Percentiles rank a stretch among this genome's conserved stretches.
These are phyloP conservation scores for Hysterangium stoloniferum DNA, from an alignment of 768 basidiomycete species.

Conservation along the genomic window DNA sequence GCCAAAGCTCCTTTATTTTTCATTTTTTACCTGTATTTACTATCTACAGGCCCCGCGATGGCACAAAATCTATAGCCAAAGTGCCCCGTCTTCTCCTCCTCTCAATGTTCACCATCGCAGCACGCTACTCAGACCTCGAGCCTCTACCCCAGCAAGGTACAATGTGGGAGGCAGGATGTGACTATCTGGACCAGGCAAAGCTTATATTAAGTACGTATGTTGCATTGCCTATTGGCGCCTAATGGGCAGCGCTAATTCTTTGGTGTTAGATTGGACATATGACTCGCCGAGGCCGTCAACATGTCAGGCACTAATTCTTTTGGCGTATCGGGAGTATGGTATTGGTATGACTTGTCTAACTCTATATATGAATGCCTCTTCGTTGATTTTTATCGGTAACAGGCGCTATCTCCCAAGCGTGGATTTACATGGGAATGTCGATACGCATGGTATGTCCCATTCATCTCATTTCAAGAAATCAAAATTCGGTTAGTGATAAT, in stretches of 20 bases:
- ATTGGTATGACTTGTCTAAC: constrained; percentile 34
- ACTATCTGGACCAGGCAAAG: constrained; percentile 62
- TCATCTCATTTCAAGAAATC: not conserved
- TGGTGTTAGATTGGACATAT: constrained; percentile 42
- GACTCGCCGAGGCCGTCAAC: constrained; percentile 67
- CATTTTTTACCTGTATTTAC: not conserved
- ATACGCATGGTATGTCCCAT: constrained; percentile 54
- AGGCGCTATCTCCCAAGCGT: constrained; percentile 78
- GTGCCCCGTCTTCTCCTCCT: constrained; percentile 64
- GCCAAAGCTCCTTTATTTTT: not conserved
- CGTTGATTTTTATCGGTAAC: not conserved
- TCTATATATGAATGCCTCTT: not conserved
- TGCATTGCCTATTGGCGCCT: not conserved
- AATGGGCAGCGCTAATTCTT: not conserved
- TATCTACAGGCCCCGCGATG: not conserved
- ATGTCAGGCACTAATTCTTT: constrained; percentile 69
- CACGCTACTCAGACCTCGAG: constrained; percentile 54
- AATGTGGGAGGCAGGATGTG: constrained; percentile 83
- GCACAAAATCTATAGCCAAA: not conserved
- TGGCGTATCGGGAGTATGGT: constrained; percentile 81
- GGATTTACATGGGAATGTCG: constrained; percentile 82
- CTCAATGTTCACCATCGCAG: constrained; percentile 74
- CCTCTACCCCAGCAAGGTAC: constrained; percentile 36
- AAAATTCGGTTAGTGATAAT: not conserved
- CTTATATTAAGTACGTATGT: constrained; percentile 38